Conservation (phyloP, 768 basidiomycete genomes). For the Panellus pusillus region DNA sequence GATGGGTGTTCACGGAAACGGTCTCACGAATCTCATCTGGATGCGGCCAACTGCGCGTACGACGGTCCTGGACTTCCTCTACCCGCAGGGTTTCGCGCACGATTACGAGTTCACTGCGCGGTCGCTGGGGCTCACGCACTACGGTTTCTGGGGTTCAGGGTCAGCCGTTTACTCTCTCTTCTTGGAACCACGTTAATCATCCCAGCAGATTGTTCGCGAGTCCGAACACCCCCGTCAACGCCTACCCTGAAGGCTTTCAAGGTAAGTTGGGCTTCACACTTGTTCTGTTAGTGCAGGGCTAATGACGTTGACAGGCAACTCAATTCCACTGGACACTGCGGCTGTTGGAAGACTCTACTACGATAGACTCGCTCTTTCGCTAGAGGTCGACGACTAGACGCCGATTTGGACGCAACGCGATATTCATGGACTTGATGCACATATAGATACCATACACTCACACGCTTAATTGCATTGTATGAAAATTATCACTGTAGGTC, state of each 20-base stretch:
- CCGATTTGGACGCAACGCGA: background rate
- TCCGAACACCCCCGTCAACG: slow-evolving; percentile 64
- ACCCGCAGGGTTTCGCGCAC: slow-evolving; percentile 77
- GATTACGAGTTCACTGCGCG: slow-evolving; percentile 83
- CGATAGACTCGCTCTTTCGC: slow-evolving; percentile 55
- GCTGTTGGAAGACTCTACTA: slow-evolving; percentile 61
- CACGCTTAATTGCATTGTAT: too few species aligned
- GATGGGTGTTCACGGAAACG: slow-evolving; percentile 95
- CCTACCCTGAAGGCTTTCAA: slow-evolving; percentile 87
- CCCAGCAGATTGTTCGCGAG: slow-evolving; percentile 64
- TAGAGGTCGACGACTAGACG: slow-evolving; percentile 60
- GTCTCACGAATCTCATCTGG: slow-evolving; percentile 85
- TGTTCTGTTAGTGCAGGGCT: too few species aligned
- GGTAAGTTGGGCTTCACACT: slow-evolving; percentile 17
- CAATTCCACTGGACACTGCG: slow-evolving; percentile 78
- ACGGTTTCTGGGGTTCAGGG: slow-evolving; percentile 80
- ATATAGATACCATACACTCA: background rate
- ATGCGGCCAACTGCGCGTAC: slow-evolving; percentile 83
- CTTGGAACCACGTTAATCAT: background rate
- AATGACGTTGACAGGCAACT: slow-evolving; percentile 49
- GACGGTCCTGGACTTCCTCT: slow-evolving; percentile 93
- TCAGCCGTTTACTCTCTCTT: slow-evolving; percentile 30
- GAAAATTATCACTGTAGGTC: too few species aligned
- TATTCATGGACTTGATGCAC: background rate
- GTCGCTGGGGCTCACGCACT: slow-evolving; percentile 71